Evolutionary conservation across 2,329 filamentous ascomycete species (phyloP).

Genomic region (Ophiostoma sp.): DNA sequence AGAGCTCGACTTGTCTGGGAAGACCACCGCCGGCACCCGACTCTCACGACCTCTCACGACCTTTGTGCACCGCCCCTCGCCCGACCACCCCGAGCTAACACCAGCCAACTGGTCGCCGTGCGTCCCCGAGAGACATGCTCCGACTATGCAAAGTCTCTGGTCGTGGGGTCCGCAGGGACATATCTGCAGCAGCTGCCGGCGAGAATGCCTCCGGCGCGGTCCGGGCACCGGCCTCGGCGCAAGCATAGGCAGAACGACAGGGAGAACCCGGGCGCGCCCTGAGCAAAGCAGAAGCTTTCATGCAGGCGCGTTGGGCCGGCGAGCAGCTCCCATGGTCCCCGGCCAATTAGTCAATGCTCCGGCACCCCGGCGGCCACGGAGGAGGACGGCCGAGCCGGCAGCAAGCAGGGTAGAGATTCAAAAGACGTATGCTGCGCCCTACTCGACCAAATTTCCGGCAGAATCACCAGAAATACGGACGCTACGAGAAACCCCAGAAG

Average conservation of each 20-base stretch:
- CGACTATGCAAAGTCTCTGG: slow-evolving; percentile 62
- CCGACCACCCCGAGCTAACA: not conserved
- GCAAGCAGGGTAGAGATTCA: not conserved
- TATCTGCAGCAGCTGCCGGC: slow-evolving; percentile 60
- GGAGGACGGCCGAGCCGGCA: not conserved
- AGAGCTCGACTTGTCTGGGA: not conserved
- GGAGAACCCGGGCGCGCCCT: not conserved
- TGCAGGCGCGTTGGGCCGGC: not conserved
- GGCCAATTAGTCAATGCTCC: not conserved
- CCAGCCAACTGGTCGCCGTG: too few species aligned
- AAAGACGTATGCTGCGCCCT: not conserved
- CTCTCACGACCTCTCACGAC: not conserved
- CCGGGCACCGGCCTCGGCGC: slow-evolving; percentile 29
- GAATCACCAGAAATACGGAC: not conserved
- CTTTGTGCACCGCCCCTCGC: not conserved
- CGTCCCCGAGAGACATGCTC: slow-evolving; percentile 31
- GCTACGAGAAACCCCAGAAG: not conserved
- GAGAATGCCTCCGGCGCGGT: slow-evolving; percentile 43
- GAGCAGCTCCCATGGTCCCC: not conserved
- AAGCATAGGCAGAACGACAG: not conserved
- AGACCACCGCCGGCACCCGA: not conserved
- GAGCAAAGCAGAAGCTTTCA: not conserved
- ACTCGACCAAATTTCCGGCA: not conserved
- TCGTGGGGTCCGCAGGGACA: slow-evolving; percentile 59
- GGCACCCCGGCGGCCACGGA: not conserved